A percentile compares a stretch with the other conserved stretches of the same genome.
Evolutionary conservation across 768 basidiomycete species (phyloP).

Genomic region (Suillus hirtellus): DNA sequence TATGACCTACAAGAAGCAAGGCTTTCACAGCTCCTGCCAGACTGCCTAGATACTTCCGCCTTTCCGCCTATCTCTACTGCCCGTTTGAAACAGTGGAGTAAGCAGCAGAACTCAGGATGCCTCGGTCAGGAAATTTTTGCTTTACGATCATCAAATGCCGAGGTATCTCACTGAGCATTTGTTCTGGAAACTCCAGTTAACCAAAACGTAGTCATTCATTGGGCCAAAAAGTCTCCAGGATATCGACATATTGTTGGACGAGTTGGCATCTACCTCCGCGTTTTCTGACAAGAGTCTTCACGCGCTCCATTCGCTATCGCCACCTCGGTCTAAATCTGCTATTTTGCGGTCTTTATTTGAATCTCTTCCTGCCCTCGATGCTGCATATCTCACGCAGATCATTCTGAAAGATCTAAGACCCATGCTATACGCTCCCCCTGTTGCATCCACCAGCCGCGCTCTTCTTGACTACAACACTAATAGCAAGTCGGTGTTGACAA

Average conservation of each 20-base stretch:
- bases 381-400: conserved; percentile 77
- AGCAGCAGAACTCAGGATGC: conserved; percentile 55
- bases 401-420: conserved; percentile 87
- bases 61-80: conserved; percentile 26
- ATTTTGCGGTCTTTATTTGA: conserved; percentile 62
- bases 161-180: conserved; percentile 25
- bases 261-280: conserved; percentile 66
- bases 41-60: conserved; percentile 44
- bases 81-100: conserved; percentile 40
- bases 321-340: conserved; percentile 30
- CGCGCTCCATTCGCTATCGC: conserved; percentile 31
- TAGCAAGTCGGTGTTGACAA: conserved; percentile 55
- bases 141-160: conserved; percentile 31
- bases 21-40: conserved; percentile 52
- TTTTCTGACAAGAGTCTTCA: conserved; percentile 58
- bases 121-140: conserved; percentile 65
- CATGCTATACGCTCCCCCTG: conserved; percentile 67
- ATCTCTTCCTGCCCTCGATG: conserved; percentile 59
- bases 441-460: conserved; percentile 43
- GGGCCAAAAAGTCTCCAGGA: conserved; percentile 42
- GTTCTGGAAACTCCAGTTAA: background rate
- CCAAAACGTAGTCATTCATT: conserved; percentile 15
- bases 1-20: conserved; percentile 72
- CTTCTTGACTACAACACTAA: conserved; percentile 57
- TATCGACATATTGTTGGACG: conserved; percentile 68